These are phyloP conservation scores for Suillus subluteus DNA, from an alignment of 768 basidiomycete species.

Conservation along the genomic window DNA sequence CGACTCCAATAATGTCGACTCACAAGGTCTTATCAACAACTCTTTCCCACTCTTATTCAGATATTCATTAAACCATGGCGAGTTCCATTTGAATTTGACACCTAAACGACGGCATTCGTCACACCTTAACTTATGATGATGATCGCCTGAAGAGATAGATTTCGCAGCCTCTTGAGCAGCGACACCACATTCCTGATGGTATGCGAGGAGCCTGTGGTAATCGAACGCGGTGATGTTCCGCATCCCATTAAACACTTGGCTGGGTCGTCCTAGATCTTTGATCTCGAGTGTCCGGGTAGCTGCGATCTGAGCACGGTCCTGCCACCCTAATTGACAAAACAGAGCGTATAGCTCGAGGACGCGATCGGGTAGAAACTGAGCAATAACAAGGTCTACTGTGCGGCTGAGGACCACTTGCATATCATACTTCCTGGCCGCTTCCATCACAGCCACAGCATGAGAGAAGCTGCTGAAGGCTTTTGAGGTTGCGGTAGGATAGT, in stretches of 20 bases:
- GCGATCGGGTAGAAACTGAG: conserved; percentile 15
- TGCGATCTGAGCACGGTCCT: conserved; percentile 25
- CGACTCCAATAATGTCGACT: conserved; percentile 2
- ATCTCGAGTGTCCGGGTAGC: conserved; percentile 25
- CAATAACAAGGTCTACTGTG: conserved; percentile 19
- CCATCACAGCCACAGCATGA: conserved; percentile 17
- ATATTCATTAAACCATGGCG: neutral
- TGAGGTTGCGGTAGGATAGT: conserved; percentile 35
- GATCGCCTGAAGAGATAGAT: no score
- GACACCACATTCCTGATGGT: conserved; percentile 43
- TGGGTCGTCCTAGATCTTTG: conserved; percentile 9
- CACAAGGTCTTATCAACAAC: conserved; percentile 1
- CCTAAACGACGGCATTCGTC: no score
- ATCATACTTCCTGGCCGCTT: conserved; percentile 27
- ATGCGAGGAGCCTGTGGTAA: conserved; percentile 45
- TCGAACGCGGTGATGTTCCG: conserved; percentile 45
- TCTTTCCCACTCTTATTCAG: conserved; percentile 2
- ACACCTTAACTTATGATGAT: no score
- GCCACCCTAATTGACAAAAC: conserved; percentile 24
- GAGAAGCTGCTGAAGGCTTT: conserved; percentile 12
- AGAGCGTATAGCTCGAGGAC: conserved; percentile 34
- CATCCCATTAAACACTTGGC: conserved; percentile 30
- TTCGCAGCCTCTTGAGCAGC: conserved; percentile 1
- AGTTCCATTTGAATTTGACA: no score
- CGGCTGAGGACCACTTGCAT: conserved; percentile 25